Evolutionary conservation across 169 alveolate genomes (phyloP), one percentile per base, ranked within the genome.

Genomic region (Plasmodium blacklocki): DNA sequence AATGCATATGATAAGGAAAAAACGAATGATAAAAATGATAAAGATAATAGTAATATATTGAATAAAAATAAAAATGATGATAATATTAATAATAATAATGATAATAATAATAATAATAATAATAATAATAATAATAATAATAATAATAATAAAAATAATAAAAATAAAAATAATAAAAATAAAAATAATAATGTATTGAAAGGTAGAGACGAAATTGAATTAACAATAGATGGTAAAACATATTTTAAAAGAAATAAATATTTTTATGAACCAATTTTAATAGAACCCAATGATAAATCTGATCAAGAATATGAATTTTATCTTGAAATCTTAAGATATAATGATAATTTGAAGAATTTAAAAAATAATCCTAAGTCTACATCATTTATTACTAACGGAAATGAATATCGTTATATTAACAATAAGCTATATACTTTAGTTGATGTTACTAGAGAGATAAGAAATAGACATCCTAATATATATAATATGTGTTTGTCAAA

Each of bases 211-310:
- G 92, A 86, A 56, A 54, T 72, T 26, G 92, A 86, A 72, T 2
- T 86, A 54, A 19, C 19, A 43, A 72, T 86, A 60, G 75, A 86
- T 73, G 92, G 92, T 14, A 86, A 72, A 72, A 86, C 72, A 45
- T 86, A 86, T 54, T 72, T 72, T 45, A 71, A 73, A 86, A 86
- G 92, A 54, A 86, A 86, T 66, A 86, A 86, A 71, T 86, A 73
- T 71, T 86, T 86, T 86, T 86, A 86, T 86, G 88, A 86, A 72
- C 88, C 92, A 43, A 73, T 86, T 45, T 86, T 86, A 73, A 62
- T 86, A n/a, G 87, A 86, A 4, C 58, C 49, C 19, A 18, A 14
- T 32, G 87, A 86, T 64, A 86, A 72, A 39, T 71, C 88, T 2
- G 75, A 73, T 64, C 74, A 86, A 43, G 92, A 72, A 66, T 86